Percentiles rank a stretch among this genome's conserved stretches.
These are phyloP conservation scores for Zalaria obscura DNA, from an alignment of 2,329 filamentous ascomycete genomes.

Conservation along the genomic window DNA sequence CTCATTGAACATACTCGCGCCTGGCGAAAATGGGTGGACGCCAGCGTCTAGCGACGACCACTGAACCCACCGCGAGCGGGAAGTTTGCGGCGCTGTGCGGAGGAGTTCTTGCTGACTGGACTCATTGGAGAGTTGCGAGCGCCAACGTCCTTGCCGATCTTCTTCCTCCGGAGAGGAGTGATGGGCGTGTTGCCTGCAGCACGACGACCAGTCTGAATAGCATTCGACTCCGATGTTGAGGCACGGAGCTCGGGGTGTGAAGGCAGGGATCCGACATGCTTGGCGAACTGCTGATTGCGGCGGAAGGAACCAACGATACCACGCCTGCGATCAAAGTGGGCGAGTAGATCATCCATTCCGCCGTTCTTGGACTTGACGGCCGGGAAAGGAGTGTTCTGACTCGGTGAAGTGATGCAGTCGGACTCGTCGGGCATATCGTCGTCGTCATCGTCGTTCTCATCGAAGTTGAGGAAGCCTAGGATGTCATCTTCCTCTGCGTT, in stretches of 20 bases:
- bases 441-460: constrained; percentile 48
- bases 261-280: constrained; percentile 38
- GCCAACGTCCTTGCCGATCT: constrained; percentile 6
- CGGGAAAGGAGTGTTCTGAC: constrained; percentile 32
- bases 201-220: constrained; percentile 49
- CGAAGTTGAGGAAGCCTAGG: constrained; percentile 59
- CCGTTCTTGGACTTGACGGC: constrained; percentile 19
- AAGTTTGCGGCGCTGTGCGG: constrained; percentile 1
- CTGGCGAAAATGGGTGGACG: too few species aligned
- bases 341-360: constrained; percentile 34
- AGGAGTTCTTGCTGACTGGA: constrained; percentile 3
- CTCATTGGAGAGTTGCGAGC: constrained; percentile 5
- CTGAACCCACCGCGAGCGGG: constrained; percentile 5
- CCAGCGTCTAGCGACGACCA: neutral
- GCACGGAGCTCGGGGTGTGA: constrained; percentile 47
- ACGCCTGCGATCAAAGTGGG: constrained; percentile 46
- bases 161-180: constrained; percentile 45
- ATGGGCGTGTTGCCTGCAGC: constrained; percentile 53
- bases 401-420: constrained; percentile 22
- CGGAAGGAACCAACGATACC: constrained; percentile 69
- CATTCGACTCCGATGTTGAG: constrained; percentile 47
- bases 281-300: constrained; percentile 37
- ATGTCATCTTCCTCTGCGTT: constrained; percentile 38
- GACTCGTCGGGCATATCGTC: constrained; percentile 29
- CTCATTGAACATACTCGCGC: too few species aligned